Percentiles rank a stretch among this genome's conserved stretches.
Conservation (phyloP, 345 rosid genomes). For the Kandelia obovata region DNA sequence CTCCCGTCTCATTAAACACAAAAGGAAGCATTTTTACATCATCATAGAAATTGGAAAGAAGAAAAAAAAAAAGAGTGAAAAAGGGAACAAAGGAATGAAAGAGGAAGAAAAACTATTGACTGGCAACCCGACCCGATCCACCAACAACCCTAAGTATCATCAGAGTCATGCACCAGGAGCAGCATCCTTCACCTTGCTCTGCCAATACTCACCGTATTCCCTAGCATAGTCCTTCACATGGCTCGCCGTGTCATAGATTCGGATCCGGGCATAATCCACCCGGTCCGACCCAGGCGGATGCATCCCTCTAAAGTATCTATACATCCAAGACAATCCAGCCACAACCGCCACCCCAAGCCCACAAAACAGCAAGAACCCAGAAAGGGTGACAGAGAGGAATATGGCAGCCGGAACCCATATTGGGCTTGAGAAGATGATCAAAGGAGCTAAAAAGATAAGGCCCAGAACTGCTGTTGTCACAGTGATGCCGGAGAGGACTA, state of each 20-base stretch:
- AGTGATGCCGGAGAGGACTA: constrained; percentile 63
- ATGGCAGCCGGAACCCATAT: constrained; percentile 59
- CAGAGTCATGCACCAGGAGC: constrained; percentile 81
- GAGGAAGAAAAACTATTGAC: background rate
- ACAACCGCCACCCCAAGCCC: constrained; percentile 45
- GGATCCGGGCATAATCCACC: constrained; percentile 61
- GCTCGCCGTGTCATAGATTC: constrained; percentile 75
- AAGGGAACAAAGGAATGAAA: background rate
- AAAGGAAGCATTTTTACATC: too few relatives aligned
- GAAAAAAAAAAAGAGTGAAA: background rate
- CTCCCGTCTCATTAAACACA: too few relatives aligned
- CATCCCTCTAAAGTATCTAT: constrained; percentile 60
- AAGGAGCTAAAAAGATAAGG: constrained; percentile 52
- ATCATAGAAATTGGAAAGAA: background rate
- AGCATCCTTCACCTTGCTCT: constrained; percentile 79
- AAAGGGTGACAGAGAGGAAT: constrained; percentile 31
- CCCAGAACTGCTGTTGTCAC: constrained; percentile 41
- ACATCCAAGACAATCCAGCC: constrained; percentile 61
- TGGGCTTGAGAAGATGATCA: constrained; percentile 66
- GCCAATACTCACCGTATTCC: constrained; percentile 78
- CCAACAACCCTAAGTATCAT: background rate
- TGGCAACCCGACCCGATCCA: background rate
- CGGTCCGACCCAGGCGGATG: constrained; percentile 66
- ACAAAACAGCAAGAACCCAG: constrained; percentile 45
- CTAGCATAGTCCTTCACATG: constrained; percentile 79